These are phyloP conservation scores for Coprinopsis cinerea DNA, from an alignment of 768 basidiomycete genomes.

Conservation along the genomic window DNA sequence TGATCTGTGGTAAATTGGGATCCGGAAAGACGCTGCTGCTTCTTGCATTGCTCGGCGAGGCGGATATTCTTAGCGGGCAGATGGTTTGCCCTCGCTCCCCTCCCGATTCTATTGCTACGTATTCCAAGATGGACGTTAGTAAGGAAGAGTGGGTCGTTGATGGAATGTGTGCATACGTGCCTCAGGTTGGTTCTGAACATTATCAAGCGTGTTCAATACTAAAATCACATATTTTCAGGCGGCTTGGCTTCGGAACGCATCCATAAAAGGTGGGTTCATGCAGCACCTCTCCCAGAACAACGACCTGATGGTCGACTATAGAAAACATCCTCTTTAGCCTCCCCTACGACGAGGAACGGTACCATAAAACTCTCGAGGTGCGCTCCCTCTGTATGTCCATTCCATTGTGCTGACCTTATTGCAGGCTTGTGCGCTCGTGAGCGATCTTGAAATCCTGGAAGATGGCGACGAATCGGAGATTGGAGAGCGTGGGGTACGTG, in stretches of 20 bases:
- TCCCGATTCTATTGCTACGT: conserved; percentile 67
- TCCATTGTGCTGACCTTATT: conserved; percentile 4
- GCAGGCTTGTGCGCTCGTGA: conserved; percentile 59
- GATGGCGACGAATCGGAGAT: conserved; percentile 88
- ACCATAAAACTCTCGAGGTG: conserved; percentile 71
- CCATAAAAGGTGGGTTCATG: conserved; percentile 39
- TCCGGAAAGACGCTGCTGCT: conserved; percentile 85
- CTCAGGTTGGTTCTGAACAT: conserved; percentile 42
- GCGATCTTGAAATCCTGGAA: conserved; percentile 76
- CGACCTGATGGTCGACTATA: conserved; percentile 12
- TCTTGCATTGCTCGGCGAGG: conserved; percentile 83
- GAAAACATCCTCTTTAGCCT: conserved; percentile 76
- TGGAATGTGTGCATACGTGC: conserved; percentile 83
- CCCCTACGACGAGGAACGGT: conserved; percentile 75
- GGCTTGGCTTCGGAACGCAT: conserved; percentile 64
- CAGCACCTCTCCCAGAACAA: not conserved
- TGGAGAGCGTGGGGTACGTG: conserved; percentile 74
- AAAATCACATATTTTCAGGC: conserved; percentile 19
- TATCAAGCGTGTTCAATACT: not conserved
- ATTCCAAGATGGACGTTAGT: conserved; percentile 34
- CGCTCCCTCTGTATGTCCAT: conserved; percentile 24
- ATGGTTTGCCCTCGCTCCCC: conserved; percentile 79
- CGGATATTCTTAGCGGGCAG: conserved; percentile 78
- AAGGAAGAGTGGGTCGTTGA: conserved; percentile 71
- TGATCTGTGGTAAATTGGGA: conserved; percentile 86